Conservation (phyloP, 148 eudicot genomes). For the Oxyria digyna region DNA sequence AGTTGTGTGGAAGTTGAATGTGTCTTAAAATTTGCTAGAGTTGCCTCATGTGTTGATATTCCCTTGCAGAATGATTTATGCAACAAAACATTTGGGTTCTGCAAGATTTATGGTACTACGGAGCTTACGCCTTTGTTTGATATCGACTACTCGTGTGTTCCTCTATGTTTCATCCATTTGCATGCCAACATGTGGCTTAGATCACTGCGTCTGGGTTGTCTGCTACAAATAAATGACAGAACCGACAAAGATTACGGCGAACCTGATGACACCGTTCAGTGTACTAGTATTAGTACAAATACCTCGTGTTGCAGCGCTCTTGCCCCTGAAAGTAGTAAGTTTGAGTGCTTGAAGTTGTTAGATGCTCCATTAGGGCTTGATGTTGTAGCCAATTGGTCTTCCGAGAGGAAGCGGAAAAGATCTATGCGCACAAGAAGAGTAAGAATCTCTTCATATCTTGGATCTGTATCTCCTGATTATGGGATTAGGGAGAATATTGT, state of each 20-base stretch:
- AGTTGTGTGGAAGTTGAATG: too few species aligned
- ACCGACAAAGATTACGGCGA: neutral
- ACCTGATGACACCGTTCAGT: conserved; percentile 2
- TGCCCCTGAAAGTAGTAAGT: conserved; percentile 6
- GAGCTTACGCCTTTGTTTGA: conserved; percentile 37
- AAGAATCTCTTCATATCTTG: conserved; percentile 29
- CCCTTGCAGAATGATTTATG: conserved; percentile 28
- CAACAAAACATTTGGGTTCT: conserved; percentile 23
- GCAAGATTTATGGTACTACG: conserved; percentile 36
- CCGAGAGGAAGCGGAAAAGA: conserved; percentile 49
- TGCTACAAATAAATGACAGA: conserved; percentile 7
- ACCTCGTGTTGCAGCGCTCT: neutral
- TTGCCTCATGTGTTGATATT: neutral
- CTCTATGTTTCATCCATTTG: conserved; percentile 39
- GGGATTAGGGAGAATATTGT: conserved; percentile 15
- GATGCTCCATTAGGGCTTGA: conserved; percentile 14
- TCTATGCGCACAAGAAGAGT: conserved; percentile 52
- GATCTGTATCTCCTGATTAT: conserved; percentile 16
- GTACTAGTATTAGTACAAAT: conserved; percentile 4
- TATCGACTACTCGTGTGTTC: conserved; percentile 46
- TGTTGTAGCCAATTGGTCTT: conserved; percentile 24
- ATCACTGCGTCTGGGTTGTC: conserved; percentile 19
- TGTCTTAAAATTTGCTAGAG: too few species aligned
- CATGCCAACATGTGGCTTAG: conserved; percentile 34
- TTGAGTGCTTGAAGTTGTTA: conserved; percentile 1